Evolutionary conservation across 2,329 filamentous ascomycete species (phyloP).

Genomic region (Trichoderma sp.): DNA sequence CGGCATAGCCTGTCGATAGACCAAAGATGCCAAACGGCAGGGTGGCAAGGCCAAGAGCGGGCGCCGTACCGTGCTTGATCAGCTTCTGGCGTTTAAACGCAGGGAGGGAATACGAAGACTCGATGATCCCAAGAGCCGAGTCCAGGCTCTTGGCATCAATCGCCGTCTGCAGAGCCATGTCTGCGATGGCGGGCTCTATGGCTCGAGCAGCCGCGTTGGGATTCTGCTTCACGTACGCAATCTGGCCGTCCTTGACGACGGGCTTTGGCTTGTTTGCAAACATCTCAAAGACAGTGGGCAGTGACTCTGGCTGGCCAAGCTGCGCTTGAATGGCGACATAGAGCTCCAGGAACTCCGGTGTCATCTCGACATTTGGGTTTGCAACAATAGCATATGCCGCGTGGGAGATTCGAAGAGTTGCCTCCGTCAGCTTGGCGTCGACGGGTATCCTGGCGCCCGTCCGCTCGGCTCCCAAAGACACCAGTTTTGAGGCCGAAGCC

Average conservation of each 20-base stretch:
- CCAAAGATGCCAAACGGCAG: slow-evolving; percentile 71
- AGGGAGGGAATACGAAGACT: slow-evolving; percentile 65
- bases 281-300: slow-evolving; percentile 77
- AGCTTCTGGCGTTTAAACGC: slow-evolving; percentile 70
- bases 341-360: slow-evolving; percentile 66
- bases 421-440: slow-evolving; percentile 44
- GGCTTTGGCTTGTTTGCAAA: slow-evolving; percentile 83
- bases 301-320: slow-evolving; percentile 70
- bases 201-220: slow-evolving; percentile 71
- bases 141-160: slow-evolving; percentile 77
- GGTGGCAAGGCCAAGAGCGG: slow-evolving; percentile 56
- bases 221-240: slow-evolving; percentile 63
- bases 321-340: slow-evolving; percentile 78
- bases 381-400: slow-evolving; percentile 70
- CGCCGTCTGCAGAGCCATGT: slow-evolving; percentile 74
- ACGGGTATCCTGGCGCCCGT: slow-evolving; percentile 37
- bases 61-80: slow-evolving; percentile 63
- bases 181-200: slow-evolving; percentile 69
- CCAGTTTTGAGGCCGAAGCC: slow-evolving; percentile 56
- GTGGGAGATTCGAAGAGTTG: slow-evolving; percentile 56
- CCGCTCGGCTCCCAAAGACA: slow-evolving; percentile 46
- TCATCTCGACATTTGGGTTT: slow-evolving; percentile 78
- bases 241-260: slow-evolving; percentile 56
- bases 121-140: slow-evolving; percentile 74
- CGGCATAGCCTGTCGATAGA: slow-evolving; percentile 57